Percentiles rank a stretch among this genome's conserved stretches.
phyloP scores from a whole-genome alignment of 805 yeast species.

The Zygosaccharomyces lentus region DNA sequence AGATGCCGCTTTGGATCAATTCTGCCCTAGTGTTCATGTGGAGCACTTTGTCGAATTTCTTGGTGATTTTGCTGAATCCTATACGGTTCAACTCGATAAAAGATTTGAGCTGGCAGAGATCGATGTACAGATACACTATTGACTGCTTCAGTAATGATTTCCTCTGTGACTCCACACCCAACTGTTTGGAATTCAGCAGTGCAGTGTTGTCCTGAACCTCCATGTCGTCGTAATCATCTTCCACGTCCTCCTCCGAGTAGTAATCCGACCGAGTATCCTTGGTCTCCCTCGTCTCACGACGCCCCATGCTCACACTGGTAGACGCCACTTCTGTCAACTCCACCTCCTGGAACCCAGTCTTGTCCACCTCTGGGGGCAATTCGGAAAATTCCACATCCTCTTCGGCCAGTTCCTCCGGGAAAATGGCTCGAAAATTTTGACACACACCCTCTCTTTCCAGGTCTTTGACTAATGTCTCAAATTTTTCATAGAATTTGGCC shows the following conservation, averaged over 20 bases:
- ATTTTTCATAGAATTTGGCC: constrained; percentile 42
- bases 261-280: constrained; percentile 10
- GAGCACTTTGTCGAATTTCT: constrained; percentile 83
- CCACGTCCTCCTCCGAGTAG: constrained; percentile 29
- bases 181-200: constrained; percentile 45
- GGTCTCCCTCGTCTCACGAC: constrained; percentile 5
- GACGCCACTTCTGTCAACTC: neutral
- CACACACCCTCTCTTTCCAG: constrained; percentile 38
- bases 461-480: constrained; percentile 45
- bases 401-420: constrained; percentile 4
- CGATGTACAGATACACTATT: constrained; percentile 59
- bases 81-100: constrained; percentile 78
- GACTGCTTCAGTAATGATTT: constrained; percentile 66
- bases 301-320: neutral
- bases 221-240: constrained; percentile 39
- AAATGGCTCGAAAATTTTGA: constrained; percentile 1
- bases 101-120: constrained; percentile 75
- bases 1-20: constrained; percentile 42
- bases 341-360: constrained; percentile 2
- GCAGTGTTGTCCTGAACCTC: constrained; percentile 44
- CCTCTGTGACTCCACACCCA: constrained; percentile 47
- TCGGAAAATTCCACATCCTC: constrained; percentile 11
- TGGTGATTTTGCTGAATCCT: constrained; percentile 82
- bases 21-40: constrained; percentile 48
- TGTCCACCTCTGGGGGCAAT: constrained; percentile 1